Evolutionary conservation across 495 filamentous ascomycete genomes (phyloP), one percentile per base, ranked within the genome.

Genomic region (Hypoxylon intermedium): DNA sequence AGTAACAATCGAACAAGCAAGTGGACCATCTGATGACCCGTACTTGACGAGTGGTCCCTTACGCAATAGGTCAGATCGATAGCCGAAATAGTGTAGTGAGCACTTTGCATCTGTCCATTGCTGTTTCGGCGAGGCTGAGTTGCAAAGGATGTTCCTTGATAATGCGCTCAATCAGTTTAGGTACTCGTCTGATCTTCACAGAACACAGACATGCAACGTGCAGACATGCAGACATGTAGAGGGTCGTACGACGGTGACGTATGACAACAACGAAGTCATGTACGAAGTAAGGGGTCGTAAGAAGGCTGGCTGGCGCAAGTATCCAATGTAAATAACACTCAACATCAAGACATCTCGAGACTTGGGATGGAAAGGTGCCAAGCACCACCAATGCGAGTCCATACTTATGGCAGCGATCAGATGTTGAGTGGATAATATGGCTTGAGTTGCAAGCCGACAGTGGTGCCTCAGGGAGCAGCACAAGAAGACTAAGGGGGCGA

Each of bases 401-500:
- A 26, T 40, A 33, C 26, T 20, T 46, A 37, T 26, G 47, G 49
- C 18, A 49, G 53, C 44, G 44, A 61, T 50, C 43, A 45, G 44
- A 42, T 21, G 47, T 51, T 52, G 20, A 37, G 57, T 60, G 57
- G 57, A 55, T 54, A 61, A 48, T 54, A 19, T 16, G n/a, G 20
- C 16, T 38, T 54, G 34, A 59, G 19, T 19, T 36, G 50, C 43
- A 34, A 55, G 36, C 41, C 50, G 58, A 49, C 30, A 40, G 26
- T 43, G 30, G 23, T 53, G 48, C 61, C 48, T 45, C 6, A 50
- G 45, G 47, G 60, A 67, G 12, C 54, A 59, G 19, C 57, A 60
- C 12, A 71, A 50, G 47, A 63, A 66, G 46, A 65, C 73, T 7
- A 79, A 74, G 19, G 76, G 75, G 2, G 71, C 77, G 2, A 83